Evolutionary conservation across 1,284 basidiomycete genomes (phyloP).

Genomic region (Hemileia vastatrix): DNA sequence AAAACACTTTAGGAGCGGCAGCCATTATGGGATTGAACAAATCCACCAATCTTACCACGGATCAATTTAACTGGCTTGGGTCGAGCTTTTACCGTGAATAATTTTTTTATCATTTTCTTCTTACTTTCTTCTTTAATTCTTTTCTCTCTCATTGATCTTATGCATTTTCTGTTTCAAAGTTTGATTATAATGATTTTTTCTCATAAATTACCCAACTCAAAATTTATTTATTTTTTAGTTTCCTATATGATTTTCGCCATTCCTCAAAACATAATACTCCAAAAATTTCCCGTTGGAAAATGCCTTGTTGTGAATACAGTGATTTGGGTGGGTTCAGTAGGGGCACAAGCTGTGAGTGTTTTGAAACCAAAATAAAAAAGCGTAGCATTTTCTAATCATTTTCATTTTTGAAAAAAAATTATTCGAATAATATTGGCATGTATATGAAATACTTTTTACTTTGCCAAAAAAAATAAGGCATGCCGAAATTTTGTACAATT

Average conservation of each 20-base stretch:
- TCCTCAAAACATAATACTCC: conserved; percentile 2
- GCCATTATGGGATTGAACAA: neutral
- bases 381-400: neutral
- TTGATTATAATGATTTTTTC: neutral
- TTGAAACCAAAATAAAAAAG: too few relatives aligned
- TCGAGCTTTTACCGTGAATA: neutral
- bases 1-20: neutral
- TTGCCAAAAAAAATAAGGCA: too few relatives aligned
- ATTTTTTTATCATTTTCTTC: too few relatives aligned
- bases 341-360: neutral
- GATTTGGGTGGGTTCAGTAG: neutral
- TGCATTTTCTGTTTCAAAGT: neutral
- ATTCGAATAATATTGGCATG: neutral
- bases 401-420: neutral
- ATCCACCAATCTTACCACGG: neutral
- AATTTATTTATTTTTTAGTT: neutral
- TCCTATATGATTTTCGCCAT: neutral
- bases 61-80: conserved; percentile 4
- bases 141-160: too few relatives aligned
- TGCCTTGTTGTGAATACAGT: neutral
- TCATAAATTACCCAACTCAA: neutral
- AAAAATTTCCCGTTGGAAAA: neutral
- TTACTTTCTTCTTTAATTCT: too few relatives aligned
- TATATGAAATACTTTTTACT: too few relatives aligned
- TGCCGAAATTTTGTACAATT: neutral